Evolutionary conservation across 176 grass and related monocot species (phyloP), one percentile per base, ranked within the genome.

Genomic region (Pharus latifolius): DNA sequence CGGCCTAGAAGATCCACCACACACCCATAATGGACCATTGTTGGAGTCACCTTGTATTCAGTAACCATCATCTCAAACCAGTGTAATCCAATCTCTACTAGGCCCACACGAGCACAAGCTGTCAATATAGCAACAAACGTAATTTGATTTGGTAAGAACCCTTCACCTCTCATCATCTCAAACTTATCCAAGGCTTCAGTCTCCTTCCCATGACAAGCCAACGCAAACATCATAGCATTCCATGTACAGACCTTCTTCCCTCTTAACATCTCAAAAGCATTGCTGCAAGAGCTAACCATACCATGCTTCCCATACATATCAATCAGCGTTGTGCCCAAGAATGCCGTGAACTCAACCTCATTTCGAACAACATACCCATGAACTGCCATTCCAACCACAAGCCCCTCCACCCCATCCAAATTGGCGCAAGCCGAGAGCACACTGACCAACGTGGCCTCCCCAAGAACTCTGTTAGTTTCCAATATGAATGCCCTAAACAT

Each of bases 251-350:
- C 52, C 67, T 84, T 62, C 79, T 83, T 86, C 6, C 65, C 28
- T 0, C 8, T 1, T 11, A 74, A 50, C 13, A 63, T 7, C 34
- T 73, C 20, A 40, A 96, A 91, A 8, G 59, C 66, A 56, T 19
- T 75, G 6, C 11, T 56, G 3, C 92, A 91, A 15, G 6, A 68
- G 24, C 7, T n/a, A 22, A 96, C 62, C 63, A 49, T 61, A 28
- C 92, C 92, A 12, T 88, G 79, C 72, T 91, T 91, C 10, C 88
- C 82, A 47, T 96, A 96, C 82, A 84, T 86, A 79, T 96, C 85
- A 22, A 96, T 78, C 77, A 96, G 63, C 0, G 92, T 60, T 0
- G 92, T 96, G 30, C 85, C 85, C 3, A 91, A 60, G 62, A 91
- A 91, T 1, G 88, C 75, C 2, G 92, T 81, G 28, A 86, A 56